Conservation (phyloP, 345 rosid genomes). For the Pelargonium nanum region DNA sequence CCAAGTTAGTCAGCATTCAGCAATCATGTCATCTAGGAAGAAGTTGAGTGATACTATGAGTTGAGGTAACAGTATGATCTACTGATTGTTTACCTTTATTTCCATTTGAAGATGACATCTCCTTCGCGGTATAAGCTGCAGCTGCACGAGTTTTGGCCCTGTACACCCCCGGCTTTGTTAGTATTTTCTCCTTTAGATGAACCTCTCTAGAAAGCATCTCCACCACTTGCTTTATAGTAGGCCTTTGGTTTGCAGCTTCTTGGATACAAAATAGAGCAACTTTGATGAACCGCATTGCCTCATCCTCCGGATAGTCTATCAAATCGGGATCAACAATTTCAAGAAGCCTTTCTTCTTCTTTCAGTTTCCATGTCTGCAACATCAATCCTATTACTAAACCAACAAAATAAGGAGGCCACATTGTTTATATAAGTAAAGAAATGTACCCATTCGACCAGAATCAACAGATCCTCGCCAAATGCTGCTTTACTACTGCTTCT, state of each 20-base stretch:
- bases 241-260: constrained; percentile 56
- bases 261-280: constrained; percentile 88
- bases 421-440: constrained; percentile 4
- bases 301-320: constrained; percentile 40
- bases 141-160: constrained; percentile 11
- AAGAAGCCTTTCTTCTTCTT: constrained; percentile 52
- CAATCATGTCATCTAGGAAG: constrained; percentile 71
- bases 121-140: constrained; percentile 21
- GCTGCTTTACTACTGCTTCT: constrained; percentile 72
- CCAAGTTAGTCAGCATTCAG: too few species aligned
- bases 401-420: background rate
- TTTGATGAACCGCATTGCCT: constrained; percentile 53
- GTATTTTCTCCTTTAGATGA: constrained; percentile 47
- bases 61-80: constrained; percentile 5
- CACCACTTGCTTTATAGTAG: constrained; percentile 74
- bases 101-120: constrained; percentile 38
- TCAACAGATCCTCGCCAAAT: constrained; percentile 54
- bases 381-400: background rate
- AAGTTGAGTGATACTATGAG: constrained; percentile 32
- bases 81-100: constrained; percentile 35
- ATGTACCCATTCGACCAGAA: constrained; percentile 88
- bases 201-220: constrained; percentile 74
- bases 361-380: constrained; percentile 80
- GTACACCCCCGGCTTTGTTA: constrained; percentile 61
- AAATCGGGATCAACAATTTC: constrained; percentile 67